A percentile compares a stretch with the other conserved stretches of the same genome.
These are phyloP conservation scores for Ustilago trichophora DNA, from an alignment of 1,284 basidiomycete species.

Conservation along the genomic window DNA sequence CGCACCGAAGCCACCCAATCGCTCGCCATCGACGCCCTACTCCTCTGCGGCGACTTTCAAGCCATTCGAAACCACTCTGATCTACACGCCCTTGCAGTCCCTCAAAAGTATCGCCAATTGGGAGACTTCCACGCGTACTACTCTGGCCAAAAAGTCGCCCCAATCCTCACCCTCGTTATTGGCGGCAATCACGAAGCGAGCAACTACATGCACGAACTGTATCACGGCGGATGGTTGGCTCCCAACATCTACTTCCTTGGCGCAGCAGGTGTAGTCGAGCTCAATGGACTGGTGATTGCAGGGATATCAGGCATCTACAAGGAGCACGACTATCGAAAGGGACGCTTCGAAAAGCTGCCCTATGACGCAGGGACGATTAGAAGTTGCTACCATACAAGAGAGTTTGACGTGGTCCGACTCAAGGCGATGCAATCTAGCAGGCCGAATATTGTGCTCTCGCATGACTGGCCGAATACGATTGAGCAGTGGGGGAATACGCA, in stretches of 20 bases:
- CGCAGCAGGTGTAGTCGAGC: conserved; percentile 84
- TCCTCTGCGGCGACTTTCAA: conserved; percentile 90
- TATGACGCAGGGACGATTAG: conserved; percentile 76
- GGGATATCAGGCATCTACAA: conserved; percentile 96
- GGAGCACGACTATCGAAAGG: conserved; percentile 74
- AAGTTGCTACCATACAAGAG: conserved; percentile 89
- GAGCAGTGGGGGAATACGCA: conserved; percentile 80
- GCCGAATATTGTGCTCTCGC: conserved; percentile 88
- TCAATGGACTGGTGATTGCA: conserved; percentile 81
- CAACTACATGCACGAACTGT: conserved; percentile 97
- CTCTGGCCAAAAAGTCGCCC: conserved; percentile 80
- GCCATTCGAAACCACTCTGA: conserved; percentile 87
- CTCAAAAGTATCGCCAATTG: conserved; percentile 84
- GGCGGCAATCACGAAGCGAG: conserved; percentile 98
- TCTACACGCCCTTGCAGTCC: conserved; percentile 88
- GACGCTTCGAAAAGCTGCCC: conserved; percentile 73
- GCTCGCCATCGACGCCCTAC: conserved; percentile 81
- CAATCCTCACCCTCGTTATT: conserved; percentile 89
- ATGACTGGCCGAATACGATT: conserved; percentile 94
- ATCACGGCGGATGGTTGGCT: conserved; percentile 74
- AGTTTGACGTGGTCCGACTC: conserved; percentile 82
- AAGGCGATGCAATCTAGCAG: conserved; percentile 81
- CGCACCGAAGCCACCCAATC: conserved; percentile 73
- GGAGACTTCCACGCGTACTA: conserved; percentile 82
- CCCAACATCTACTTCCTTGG: conserved; percentile 97